phyloP scores from a whole-genome alignment of 306 rosid species.

The Nissolia schottii region DNA sequence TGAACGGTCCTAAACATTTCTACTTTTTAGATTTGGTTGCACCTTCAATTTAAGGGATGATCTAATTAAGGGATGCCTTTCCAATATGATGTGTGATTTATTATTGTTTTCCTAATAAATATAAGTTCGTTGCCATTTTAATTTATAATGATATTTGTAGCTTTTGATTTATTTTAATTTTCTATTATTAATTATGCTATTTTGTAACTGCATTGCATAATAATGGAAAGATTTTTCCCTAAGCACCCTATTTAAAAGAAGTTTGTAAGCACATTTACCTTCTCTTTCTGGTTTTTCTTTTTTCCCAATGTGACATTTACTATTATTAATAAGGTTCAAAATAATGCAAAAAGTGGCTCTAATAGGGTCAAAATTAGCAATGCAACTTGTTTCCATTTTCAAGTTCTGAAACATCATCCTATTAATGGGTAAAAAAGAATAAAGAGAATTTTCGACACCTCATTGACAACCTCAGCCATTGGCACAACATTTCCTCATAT shows the following conservation, averaged over 20 bases:
- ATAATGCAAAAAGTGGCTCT: not conserved
- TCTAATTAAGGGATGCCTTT: not conserved
- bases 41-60: not conserved
- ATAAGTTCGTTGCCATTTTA: not conserved
- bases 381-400: constrained; percentile 17
- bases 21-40: not conserved
- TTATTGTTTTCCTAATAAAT: not conserved
- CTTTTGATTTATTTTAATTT: not conserved
- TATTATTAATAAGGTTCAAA: constrained; percentile 23
- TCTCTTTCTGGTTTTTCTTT: not conserved
- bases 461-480: constrained; percentile 26
- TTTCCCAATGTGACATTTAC: constrained; percentile 24
- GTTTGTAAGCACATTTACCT: not conserved
- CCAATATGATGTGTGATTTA: not conserved
- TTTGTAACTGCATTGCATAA: not conserved
- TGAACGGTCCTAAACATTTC: too few species aligned
- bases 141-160: not conserved
- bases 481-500: not conserved
- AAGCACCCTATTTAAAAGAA: constrained; percentile 9
- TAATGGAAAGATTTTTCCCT: not conserved
- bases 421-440: constrained; percentile 27
- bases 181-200: not conserved
- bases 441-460: constrained; percentile 25
- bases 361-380: constrained; percentile 10
- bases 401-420: constrained; percentile 21